phyloP scores from a whole-genome alignment of 2,329 filamentous ascomycete genomes.

The Pseudopithomyces chartarum region DNA sequence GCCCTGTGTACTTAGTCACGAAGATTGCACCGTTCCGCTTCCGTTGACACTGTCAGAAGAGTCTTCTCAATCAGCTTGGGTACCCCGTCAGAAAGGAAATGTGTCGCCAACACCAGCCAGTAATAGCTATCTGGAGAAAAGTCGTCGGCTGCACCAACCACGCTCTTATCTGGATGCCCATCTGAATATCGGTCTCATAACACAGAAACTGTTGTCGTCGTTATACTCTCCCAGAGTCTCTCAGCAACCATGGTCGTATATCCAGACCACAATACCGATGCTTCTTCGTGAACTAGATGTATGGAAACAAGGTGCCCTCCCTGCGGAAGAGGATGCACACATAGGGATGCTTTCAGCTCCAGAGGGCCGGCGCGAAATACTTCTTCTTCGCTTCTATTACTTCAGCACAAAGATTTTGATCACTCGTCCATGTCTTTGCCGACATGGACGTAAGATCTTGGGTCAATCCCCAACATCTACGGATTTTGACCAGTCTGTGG shows the following conservation, averaged over 20 bases:
- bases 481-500: not conserved
- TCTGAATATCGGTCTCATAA: conserved; percentile 37
- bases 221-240: conserved; percentile 45
- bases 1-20: conserved; percentile 39
- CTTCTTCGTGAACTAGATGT: conserved; percentile 37
- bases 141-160: not conserved
- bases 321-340: not conserved
- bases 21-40: conserved; percentile 39
- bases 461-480: not conserved
- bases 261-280: conserved; percentile 38
- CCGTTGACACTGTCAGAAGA: conserved; percentile 25
- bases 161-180: conserved; percentile 16
- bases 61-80: not conserved
- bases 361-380: conserved; percentile 18
- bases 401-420: conserved; percentile 42
- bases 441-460: conserved; percentile 27
- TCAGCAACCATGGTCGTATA: conserved; percentile 40
- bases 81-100: not conserved
- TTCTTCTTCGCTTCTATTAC: conserved; percentile 33
- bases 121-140: conserved; percentile 2
- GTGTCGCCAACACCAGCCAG: not conserved
- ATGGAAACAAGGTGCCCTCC: conserved; percentile 34
- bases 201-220: conserved; percentile 34
- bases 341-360: not conserved
- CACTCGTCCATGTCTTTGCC: conserved; percentile 44